Base-by-base conservation (phyloP, 768 basidiomycete species). In the Psilocybe azurescens region DNA sequence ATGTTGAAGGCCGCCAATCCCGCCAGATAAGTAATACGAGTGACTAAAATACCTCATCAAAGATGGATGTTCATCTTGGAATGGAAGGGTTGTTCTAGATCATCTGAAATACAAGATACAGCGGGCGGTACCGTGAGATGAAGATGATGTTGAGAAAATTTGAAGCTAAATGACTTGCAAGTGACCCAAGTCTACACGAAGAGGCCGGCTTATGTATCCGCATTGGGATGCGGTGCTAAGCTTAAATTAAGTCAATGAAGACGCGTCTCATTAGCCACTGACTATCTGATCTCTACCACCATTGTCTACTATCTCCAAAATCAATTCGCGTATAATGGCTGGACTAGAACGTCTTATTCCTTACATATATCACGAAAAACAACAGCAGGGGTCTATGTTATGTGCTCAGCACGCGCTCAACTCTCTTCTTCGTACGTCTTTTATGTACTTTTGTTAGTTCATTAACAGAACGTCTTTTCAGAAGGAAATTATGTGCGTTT, bases 371-470 rank as follows among this genome's bases (percentile, higher is more conserved):
- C 91, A 93, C 73, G 92, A 94, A 71, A 84, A 73, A 63, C 93
- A 95, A 73, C 84, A 93, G 70, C 65, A 76, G 59, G 91, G 91
- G 24, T 93, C 91, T 2, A 91, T 91, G 85, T 83, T 94, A 32
- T 95, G 93, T 71, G 93, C 93, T 11, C 93, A 94, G 70, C 91
- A 95, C 75, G 91, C 93, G 7, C 79, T 95, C 33, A 95, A 94
- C 71, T 85, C 85, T 16, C 79, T 95, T 18, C 80, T 94, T 32
- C 93, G 93, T 94, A 67, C 64, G 89, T 82, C 46, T 58, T 50
- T 58, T 47, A 51, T 51, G 28, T 52, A 47, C 20, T 59, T 18
- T 64, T 59, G 29, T 41, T 41, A 51, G 20, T 33, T 46, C 41
- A 67, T 59, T 59, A 48, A 53, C 56, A 58, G 53, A 51, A 54